Evolutionary conservation across 1,284 basidiomycete species (phyloP).

Genomic region (Malassezia sp.): DNA sequence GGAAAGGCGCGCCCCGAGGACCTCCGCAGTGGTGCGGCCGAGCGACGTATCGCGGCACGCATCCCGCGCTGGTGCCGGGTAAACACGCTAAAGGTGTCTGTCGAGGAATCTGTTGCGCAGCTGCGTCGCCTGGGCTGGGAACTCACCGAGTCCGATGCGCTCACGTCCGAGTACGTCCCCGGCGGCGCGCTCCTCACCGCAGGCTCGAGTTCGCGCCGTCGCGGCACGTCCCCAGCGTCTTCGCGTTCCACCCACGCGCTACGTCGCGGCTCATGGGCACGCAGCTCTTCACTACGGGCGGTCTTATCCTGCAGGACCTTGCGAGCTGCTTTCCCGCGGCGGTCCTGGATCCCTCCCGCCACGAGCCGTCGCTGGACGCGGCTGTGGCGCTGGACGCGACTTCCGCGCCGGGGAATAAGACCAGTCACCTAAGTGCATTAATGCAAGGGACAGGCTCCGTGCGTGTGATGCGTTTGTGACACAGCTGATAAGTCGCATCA

Average conservation of each 20-base stretch:
- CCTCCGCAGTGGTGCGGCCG: conserved; percentile 25
- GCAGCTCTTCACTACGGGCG: conserved; percentile 58
- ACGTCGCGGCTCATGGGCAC: conserved; percentile 27
- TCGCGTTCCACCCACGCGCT: conserved; percentile 59
- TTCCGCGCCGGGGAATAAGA: conserved; percentile 96
- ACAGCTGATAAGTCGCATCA: no score
- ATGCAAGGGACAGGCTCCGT: conserved; percentile 15
- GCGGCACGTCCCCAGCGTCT: conserved; percentile 63
- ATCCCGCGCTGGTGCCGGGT: conserved; percentile 42
- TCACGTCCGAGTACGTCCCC: conserved; percentile 24
- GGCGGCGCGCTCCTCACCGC: conserved; percentile 41
- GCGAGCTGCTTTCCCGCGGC: conserved; percentile 90
- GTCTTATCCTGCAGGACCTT: conserved; percentile 88
- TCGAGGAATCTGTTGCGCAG: conserved; percentile 54
- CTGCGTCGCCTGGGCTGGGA: conserved; percentile 48
- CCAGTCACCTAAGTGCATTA: conserved; percentile 76
- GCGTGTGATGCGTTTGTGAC: background rate
- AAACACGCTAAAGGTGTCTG: conserved; percentile 20
- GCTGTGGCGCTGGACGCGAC: conserved; percentile 74
- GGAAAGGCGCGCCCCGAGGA: conserved; percentile 27
- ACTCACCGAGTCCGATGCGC: conserved; percentile 13
- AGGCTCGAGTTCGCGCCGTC: conserved; percentile 37
- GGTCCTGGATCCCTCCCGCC: conserved; percentile 48
- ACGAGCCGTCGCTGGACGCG: background rate
- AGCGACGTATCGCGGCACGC: conserved; percentile 17